Conservation (phyloP, 306 rosid species). For the Glycyrrhiza uralensis region DNA sequence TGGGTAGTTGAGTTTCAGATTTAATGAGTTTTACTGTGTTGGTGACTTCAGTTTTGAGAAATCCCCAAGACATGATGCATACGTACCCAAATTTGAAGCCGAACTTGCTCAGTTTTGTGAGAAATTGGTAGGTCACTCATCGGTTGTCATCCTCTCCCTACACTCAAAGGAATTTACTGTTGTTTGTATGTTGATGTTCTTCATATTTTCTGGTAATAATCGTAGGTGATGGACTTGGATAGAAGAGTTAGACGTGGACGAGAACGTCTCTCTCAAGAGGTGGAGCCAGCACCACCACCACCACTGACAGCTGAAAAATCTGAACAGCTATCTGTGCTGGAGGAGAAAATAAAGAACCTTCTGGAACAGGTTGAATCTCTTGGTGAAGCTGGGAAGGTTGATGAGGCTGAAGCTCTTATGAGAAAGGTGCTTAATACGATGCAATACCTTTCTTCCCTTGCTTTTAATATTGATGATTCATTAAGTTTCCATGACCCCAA, state of each 20-base stretch:
- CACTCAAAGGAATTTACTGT: not conserved
- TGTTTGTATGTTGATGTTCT: slow-evolving; percentile 8
- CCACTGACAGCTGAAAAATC: slow-evolving; percentile 83
- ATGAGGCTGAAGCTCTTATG: slow-evolving; percentile 99
- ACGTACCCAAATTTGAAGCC: slow-evolving; percentile 84
- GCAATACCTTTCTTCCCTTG: slow-evolving; percentile 11
- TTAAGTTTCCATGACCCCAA: not conserved
- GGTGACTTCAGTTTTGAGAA: slow-evolving; percentile 70
- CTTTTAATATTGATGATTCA: not conserved
- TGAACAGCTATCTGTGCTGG: slow-evolving; percentile 79
- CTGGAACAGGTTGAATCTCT: slow-evolving; percentile 95
- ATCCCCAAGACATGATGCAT: slow-evolving; percentile 86
- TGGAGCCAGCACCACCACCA: slow-evolving; percentile 85
- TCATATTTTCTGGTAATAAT: slow-evolving; percentile 1
- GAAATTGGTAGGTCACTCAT: slow-evolving; percentile 63
- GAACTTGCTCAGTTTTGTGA: slow-evolving; percentile 95
- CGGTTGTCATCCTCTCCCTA: not conserved
- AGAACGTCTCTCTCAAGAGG: slow-evolving; percentile 97
- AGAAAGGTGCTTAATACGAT: slow-evolving; percentile 65
- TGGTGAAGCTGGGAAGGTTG: slow-evolving; percentile 99
- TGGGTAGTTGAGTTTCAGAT: slow-evolving; percentile 5
- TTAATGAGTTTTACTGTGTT: slow-evolving; percentile 11
- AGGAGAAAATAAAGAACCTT: slow-evolving; percentile 96
- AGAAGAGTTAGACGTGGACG: slow-evolving; percentile 95
- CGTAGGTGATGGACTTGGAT: slow-evolving; percentile 95